Percentiles rank a stretch among this genome's conserved stretches.
phyloP scores from a whole-genome alignment of 805 yeast genomes.

The Candida patagonica region DNA sequence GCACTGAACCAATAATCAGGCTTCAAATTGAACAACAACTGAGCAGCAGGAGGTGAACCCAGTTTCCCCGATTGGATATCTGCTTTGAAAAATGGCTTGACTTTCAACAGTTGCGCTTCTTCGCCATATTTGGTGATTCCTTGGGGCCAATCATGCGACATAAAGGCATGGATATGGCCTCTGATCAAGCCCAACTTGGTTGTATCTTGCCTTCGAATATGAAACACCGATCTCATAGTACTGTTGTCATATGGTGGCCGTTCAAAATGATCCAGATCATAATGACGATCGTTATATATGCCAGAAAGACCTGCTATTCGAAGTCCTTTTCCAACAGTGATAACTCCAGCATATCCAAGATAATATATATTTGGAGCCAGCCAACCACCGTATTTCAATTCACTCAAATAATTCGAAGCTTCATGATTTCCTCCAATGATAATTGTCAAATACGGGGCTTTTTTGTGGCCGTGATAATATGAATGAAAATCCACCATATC shows the following conservation, averaged over 20 bases:
- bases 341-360: conserved; percentile 65
- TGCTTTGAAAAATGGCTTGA: conserved; percentile 56
- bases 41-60: conserved; percentile 65
- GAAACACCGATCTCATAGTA: conserved; percentile 55
- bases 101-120: conserved; percentile 35
- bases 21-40: conserved; percentile 40
- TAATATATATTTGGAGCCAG: conserved; percentile 82
- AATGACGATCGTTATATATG: conserved; percentile 52
- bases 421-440: conserved; percentile 97
- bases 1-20: conserved; percentile 84
- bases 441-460: conserved; percentile 69
- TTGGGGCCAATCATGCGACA: conserved; percentile 94
- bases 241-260: conserved; percentile 39
- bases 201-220: conserved; percentile 55
- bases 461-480: conserved; percentile 50
- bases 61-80: conserved; percentile 54
- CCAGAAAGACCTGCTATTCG: conserved; percentile 81
- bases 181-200: conserved; percentile 39
- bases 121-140: conserved; percentile 64
- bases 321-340: conserved; percentile 61
- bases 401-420: conserved; percentile 65
- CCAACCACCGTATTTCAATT: conserved; percentile 82
- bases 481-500: conserved; percentile 69
- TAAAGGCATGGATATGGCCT: conserved; percentile 42
- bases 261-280: conserved; percentile 34